Base-by-base conservation (phyloP, 805 yeast species). In the Blastobotrys attinorum region DNA sequence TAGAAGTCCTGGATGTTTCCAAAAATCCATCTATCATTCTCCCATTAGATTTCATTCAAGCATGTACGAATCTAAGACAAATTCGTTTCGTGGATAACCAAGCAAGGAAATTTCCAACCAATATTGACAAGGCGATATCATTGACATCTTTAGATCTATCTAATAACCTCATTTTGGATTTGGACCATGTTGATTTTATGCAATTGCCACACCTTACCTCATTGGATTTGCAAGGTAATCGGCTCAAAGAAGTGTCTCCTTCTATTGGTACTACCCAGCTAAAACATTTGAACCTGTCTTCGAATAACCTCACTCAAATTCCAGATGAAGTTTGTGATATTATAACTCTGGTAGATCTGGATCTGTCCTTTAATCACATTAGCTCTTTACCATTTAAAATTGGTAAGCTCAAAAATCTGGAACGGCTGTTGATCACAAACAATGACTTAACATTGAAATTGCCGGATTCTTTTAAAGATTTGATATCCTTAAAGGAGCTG, bases 1-100 rank as follows among this genome's bases (percentile, higher is more conserved):
- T 89, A 46, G 83, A 83, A 53, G 72, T 80, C 48, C 69, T 89
- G 48, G 90, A 89, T 61, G 86, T 87, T 6, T 83, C 94, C 2
- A 77, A 82, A 49, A 89, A 89, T 59, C 95, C 96, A 3, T 83
- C 94, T 15, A 81, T 90, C 42, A 77, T 79, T 47, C 67, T 89
- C 27, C 95, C 97, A 0, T 65, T 77, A 44, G 96, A 88, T 57
- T 89, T 89, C 59, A 79, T 89, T 55, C 95, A 87, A 58, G 63
- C 82, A 20, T 85, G 95, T 51, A 73, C 77, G 33, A 84, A 84
- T 55, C 68, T 88, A 55, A 71, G 75, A 22, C 74, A 76, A 42
- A 69, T 88, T 48, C 72, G 78, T 44, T 85, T 80, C 67, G 77
- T 84, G 1, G 72, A 79, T 49, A 83, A 83, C 52, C 81, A 92